Conservation (phyloP, 306 rosid genomes). For the Cercis canadensis region DNA sequence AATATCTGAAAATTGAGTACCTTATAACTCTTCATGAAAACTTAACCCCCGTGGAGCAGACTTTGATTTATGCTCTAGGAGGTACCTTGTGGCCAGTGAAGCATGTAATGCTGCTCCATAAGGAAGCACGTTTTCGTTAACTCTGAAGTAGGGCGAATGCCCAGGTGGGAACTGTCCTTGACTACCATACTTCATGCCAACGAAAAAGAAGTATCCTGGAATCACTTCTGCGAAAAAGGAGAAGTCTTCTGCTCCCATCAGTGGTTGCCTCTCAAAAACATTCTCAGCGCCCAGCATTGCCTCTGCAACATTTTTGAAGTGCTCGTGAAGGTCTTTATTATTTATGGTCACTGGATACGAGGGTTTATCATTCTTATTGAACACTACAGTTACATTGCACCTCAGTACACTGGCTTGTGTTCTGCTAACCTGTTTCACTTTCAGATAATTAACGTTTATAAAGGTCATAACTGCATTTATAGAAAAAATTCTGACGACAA, state of each 20-base stretch:
- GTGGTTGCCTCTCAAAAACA: slow-evolving; percentile 57
- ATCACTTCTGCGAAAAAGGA: slow-evolving; percentile 76
- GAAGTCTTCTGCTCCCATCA: slow-evolving; percentile 93
- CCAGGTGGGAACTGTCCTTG: slow-evolving; percentile 46
- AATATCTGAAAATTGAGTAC: no score
- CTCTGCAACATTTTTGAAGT: slow-evolving; percentile 66
- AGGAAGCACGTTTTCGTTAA: slow-evolving; percentile 84
- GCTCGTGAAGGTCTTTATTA: slow-evolving; percentile 59
- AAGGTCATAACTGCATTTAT: no score
- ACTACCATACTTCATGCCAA: slow-evolving; percentile 70
- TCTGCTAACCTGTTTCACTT: slow-evolving; percentile 74
- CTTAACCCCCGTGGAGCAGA: no score
- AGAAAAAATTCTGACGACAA: no score
- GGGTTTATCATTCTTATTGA: slow-evolving; percentile 56
- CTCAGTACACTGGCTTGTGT: slow-evolving; percentile 91
- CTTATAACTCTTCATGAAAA: no score
- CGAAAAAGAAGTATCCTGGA: slow-evolving; percentile 81
- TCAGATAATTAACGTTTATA: slow-evolving; percentile 33
- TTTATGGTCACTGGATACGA: slow-evolving; percentile 78
- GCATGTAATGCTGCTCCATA: slow-evolving; percentile 98
- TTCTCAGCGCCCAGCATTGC: slow-evolving; percentile 64
- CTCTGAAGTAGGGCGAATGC: slow-evolving; percentile 69
- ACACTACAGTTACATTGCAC: slow-evolving; percentile 80
- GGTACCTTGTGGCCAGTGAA: slow-evolving; percentile 68
- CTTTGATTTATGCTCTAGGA: slow-evolving; percentile 41